These are phyloP conservation scores for Carex pumila DNA, from an alignment of 176 grass and related monocot species.

Conservation along the genomic window DNA sequence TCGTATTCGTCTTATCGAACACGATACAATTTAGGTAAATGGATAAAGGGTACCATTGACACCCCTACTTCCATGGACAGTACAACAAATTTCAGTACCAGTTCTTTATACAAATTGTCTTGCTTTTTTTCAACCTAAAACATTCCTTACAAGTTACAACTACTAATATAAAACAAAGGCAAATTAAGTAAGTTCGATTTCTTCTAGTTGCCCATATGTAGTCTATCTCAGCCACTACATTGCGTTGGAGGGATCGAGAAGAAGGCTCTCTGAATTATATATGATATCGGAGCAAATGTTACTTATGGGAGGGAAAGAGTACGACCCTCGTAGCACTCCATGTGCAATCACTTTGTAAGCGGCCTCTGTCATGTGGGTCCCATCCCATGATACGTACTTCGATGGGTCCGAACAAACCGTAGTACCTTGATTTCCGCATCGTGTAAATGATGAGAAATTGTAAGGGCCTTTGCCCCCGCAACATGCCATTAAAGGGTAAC, in stretches of 20 bases:
- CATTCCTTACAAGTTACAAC: not conserved
- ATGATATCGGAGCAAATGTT: conserved; percentile 8
- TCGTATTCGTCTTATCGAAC: too few relatives aligned
- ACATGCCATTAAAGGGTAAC: conserved; percentile 51
- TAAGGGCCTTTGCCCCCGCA: conserved; percentile 59
- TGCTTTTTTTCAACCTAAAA: not conserved
- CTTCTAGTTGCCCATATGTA: too few relatives aligned
- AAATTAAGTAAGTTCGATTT: not conserved
- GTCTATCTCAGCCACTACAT: not conserved
- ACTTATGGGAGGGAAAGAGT: conserved; percentile 38
- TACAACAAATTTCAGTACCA: not conserved
- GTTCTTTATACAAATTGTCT: not conserved
- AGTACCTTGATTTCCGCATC: conserved; percentile 41
- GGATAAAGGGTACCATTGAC: too few relatives aligned
- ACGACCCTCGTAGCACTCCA: conserved; percentile 42
- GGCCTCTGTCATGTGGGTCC: conserved; percentile 72
- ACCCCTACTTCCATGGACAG: not conserved
- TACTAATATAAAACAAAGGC: not conserved
- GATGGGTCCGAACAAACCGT: conserved; percentile 53
- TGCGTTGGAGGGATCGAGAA: not conserved
- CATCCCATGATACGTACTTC: conserved; percentile 72
- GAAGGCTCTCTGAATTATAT: not conserved
- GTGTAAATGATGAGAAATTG: conserved; percentile 27
- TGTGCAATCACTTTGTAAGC: conserved; percentile 50
- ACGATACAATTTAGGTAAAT: too few relatives aligned